A percentile compares a stretch with the other conserved stretches of the same genome.
Evolutionary conservation across 2,329 filamentous ascomycete species (phyloP).

Genomic region (Hypocreales sp.): DNA sequence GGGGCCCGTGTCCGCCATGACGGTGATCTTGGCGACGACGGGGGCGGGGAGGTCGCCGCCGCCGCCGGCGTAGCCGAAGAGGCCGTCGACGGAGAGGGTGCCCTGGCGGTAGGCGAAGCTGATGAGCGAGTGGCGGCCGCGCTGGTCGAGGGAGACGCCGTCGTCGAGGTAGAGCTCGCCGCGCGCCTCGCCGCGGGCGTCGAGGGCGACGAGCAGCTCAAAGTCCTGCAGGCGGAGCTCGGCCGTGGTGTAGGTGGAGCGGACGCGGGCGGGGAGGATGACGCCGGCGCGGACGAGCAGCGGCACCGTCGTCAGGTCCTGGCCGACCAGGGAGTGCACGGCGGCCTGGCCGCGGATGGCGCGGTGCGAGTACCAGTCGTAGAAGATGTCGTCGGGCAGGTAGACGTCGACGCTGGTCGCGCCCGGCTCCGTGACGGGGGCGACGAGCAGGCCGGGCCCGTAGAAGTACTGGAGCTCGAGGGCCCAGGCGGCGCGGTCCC

Average conservation of each 20-base stretch:
- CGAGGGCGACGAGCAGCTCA: slow-evolving; percentile 54
- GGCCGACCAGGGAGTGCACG: slow-evolving; percentile 17
- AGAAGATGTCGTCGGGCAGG: slow-evolving; percentile 32
- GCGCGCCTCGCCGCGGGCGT: slow-evolving; percentile 41
- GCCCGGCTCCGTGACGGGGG: slow-evolving; percentile 29
- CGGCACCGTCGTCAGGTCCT: slow-evolving; percentile 37
- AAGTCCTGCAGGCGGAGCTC: slow-evolving; percentile 51
- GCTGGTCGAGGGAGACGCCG: slow-evolving; percentile 50
- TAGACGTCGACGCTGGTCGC: slow-evolving; percentile 29
- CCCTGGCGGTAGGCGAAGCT: slow-evolving; percentile 42
- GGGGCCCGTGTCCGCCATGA: slow-evolving; percentile 24
- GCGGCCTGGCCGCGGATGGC: slow-evolving; percentile 23
- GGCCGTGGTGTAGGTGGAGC: slow-evolving; percentile 45
- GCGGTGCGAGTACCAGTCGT: slow-evolving; percentile 34
- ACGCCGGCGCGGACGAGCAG: slow-evolving; percentile 50
- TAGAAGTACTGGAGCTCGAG: slow-evolving; percentile 36
- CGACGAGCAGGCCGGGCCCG: slow-evolving; percentile 30
- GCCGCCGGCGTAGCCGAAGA: slow-evolving; percentile 35
- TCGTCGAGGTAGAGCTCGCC: slow-evolving; percentile 68
- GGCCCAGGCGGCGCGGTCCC: slow-evolving; percentile 26
- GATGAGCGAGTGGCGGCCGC: slow-evolving; percentile 33
- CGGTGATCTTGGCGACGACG: slow-evolving; percentile 32
- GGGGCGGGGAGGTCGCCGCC: no score
- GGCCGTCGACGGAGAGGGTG: slow-evolving; percentile 32
- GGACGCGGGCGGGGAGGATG: slow-evolving; percentile 45